Conservation (phyloP, 2,329 filamentous ascomycete species). For the Colletotrichum sp. region DNA sequence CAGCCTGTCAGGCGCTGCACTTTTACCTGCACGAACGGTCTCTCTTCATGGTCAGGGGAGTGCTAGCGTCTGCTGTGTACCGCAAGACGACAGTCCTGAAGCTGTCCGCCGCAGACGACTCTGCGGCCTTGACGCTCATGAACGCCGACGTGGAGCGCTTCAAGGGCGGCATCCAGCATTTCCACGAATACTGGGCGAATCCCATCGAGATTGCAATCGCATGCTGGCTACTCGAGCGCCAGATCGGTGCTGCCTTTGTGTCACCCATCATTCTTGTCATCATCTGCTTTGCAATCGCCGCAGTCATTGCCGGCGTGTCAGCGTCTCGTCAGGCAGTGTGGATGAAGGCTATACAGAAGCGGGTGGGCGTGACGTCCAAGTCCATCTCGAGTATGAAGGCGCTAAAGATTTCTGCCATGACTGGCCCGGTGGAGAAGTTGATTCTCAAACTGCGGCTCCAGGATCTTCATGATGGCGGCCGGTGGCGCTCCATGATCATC, state of each 20-base stretch:
- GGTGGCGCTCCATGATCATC: constrained; percentile 29
- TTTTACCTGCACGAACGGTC: constrained; percentile 41
- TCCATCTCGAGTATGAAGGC: constrained; percentile 40
- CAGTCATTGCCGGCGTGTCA: not conserved
- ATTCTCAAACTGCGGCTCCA: constrained; percentile 37
- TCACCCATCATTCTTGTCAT: constrained; percentile 1
- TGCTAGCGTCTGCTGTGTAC: constrained; percentile 37
- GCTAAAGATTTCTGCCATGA: constrained; percentile 42
- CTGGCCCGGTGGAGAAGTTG: constrained; percentile 28
- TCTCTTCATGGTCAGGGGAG: constrained; percentile 35
- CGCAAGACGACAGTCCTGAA: constrained; percentile 35
- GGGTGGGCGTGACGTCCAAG: constrained; percentile 29
- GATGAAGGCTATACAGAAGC: constrained; percentile 27
- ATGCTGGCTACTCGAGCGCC: constrained; percentile 49
- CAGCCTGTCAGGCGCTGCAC: constrained; percentile 43
- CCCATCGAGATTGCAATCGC: constrained; percentile 47
- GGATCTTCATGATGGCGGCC: constrained; percentile 33
- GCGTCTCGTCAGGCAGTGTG: constrained; percentile 22
- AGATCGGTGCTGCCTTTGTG: constrained; percentile 25
- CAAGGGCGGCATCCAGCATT: constrained; percentile 30
- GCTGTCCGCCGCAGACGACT: constrained; percentile 37
- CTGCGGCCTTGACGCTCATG: constrained; percentile 51
- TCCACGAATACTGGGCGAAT: constrained; percentile 48
- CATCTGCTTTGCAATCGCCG: not conserved
- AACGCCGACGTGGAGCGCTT: constrained; percentile 51